phyloP scores from a whole-genome alignment of 1,284 basidiomycete species.

The Megacollybia platyphylla region DNA sequence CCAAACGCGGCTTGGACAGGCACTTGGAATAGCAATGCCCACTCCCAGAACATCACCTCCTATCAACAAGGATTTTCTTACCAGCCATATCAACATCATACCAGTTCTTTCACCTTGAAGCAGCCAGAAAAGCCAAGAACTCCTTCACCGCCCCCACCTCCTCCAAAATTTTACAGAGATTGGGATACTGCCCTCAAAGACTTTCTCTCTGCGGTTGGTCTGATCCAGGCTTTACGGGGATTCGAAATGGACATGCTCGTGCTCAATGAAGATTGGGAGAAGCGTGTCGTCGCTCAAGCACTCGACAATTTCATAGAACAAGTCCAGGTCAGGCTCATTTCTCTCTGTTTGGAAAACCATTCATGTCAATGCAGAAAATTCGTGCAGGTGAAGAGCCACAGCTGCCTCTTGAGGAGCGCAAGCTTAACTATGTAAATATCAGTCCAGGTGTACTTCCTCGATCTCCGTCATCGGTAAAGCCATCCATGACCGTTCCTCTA shows the following conservation, averaged over 20 bases:
- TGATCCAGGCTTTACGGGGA: conserved; percentile 48
- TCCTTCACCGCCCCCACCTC: conserved; percentile 20
- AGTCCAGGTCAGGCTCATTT: conserved; percentile 32
- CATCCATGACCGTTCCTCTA: conserved; percentile 2
- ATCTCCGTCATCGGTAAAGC: conserved; percentile 44
- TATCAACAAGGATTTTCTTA: not conserved
- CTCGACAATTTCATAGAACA: conserved; percentile 36
- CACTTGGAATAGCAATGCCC: not conserved
- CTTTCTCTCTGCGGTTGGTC: conserved; percentile 42
- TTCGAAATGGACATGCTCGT: conserved; percentile 62
- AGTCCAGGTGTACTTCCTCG: conserved; percentile 29
- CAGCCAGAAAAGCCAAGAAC: conserved; percentile 5
- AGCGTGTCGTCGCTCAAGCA: conserved; percentile 37
- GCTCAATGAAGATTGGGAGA: conserved; percentile 54
- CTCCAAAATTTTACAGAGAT: conserved; percentile 31
- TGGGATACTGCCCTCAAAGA: conserved; percentile 49
- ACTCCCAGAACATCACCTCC: not conserved
- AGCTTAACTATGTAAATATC: conserved; percentile 44
- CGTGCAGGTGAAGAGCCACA: conserved; percentile 11
- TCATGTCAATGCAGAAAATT: conserved; percentile 2
- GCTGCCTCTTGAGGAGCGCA: conserved; percentile 44
- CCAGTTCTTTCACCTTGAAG: not conserved
- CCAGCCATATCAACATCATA: not conserved
- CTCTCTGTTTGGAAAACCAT: not conserved
- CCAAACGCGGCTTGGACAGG: not conserved